A percentile compares a stretch with the other conserved stretches of the same genome.
phyloP scores from a whole-genome alignment of 352 stramenopile species.

The Phytopythium boreale region DNA sequence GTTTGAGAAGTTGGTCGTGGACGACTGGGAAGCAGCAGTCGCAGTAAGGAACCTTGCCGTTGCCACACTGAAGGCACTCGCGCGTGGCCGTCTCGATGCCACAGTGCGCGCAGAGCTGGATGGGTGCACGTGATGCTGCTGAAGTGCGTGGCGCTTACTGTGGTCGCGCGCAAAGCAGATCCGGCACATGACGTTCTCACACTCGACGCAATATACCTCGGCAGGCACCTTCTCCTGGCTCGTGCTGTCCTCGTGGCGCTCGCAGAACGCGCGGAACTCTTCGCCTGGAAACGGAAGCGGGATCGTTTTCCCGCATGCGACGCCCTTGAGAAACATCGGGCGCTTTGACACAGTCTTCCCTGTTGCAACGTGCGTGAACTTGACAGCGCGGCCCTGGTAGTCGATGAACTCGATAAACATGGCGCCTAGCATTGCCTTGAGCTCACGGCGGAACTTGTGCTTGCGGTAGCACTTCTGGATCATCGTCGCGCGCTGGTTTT shows the following conservation, averaged over 20 bases:
- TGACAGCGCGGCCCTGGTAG: constrained; percentile 33
- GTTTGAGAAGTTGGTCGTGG: constrained; percentile 18
- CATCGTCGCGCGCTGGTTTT: constrained; percentile 20
- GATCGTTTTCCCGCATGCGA: constrained; percentile 43
- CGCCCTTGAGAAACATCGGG: constrained; percentile 52
- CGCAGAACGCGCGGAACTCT: constrained; percentile 63
- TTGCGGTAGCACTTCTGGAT: constrained; percentile 48
- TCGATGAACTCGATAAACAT: constrained; percentile 71
- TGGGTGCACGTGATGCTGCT: constrained; percentile 32
- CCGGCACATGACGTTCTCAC: constrained; percentile 64
- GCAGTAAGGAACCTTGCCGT: constrained; percentile 64
- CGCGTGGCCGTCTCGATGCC: constrained; percentile 50
- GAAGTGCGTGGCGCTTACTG: constrained; percentile 40
- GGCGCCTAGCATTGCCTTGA: constrained; percentile 37
- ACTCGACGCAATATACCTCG: constrained; percentile 63
- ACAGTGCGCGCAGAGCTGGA: constrained; percentile 53
- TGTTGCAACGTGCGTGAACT: constrained; percentile 41
- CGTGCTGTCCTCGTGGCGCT: constrained; percentile 55
- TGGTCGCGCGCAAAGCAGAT: constrained; percentile 67
- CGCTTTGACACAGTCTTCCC: constrained; percentile 29
- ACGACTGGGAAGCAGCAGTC: constrained; percentile 61
- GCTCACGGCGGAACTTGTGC: constrained; percentile 41
- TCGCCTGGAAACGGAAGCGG: constrained; percentile 67
- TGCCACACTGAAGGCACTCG: constrained; percentile 61
- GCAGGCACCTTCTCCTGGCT: constrained; percentile 26